Evolutionary conservation across 23 red algal genomes (phyloP).

Genomic region (Gracilariopsis chorda): DNA sequence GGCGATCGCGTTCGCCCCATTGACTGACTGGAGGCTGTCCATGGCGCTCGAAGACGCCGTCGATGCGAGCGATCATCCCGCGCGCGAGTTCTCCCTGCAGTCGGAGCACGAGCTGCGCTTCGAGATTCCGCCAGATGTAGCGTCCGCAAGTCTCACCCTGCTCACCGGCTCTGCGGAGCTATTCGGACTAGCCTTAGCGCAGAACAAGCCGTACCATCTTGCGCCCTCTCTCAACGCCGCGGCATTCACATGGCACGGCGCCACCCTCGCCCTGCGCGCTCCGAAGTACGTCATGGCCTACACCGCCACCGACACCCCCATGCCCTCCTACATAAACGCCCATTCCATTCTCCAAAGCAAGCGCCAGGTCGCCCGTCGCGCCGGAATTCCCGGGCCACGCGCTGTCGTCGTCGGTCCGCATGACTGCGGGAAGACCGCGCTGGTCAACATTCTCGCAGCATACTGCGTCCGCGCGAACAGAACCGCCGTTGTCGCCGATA

Average conservation of each 20-base stretch:
- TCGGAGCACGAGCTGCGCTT: constrained; percentile 83
- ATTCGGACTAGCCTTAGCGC: constrained; percentile 80
- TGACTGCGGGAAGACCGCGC: constrained; percentile 83
- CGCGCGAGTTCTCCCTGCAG: constrained; percentile 3
- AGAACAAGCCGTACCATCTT: constrained; percentile 38
- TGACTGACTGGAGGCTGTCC: background rate
- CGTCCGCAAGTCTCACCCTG: constrained; percentile 54
- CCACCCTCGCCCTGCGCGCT: constrained; percentile 50
- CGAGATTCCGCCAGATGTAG: constrained; percentile 67
- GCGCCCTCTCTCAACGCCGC: constrained; percentile 54
- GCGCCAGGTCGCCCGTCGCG: constrained; percentile 20
- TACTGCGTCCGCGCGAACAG: constrained; percentile 69
- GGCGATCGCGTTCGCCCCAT: no score
- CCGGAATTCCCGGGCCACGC: constrained; percentile 58
- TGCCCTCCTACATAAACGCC: constrained; percentile 73
- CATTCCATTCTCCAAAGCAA: constrained; percentile 75
- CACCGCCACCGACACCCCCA: constrained; percentile 88
- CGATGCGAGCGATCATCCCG: background rate
- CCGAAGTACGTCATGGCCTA: constrained; percentile 70
- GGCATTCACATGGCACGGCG: constrained; percentile 95
- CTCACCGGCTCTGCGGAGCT: constrained; percentile 79
- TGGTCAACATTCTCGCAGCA: constrained; percentile 65
- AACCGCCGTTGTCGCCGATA: constrained; percentile 53
- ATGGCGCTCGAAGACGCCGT: constrained; percentile 6
- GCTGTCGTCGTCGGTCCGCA: constrained; percentile 81